These are phyloP conservation scores for Yamadazyma sp. DNA, from an alignment of 805 yeast species.

Conservation along the genomic window DNA sequence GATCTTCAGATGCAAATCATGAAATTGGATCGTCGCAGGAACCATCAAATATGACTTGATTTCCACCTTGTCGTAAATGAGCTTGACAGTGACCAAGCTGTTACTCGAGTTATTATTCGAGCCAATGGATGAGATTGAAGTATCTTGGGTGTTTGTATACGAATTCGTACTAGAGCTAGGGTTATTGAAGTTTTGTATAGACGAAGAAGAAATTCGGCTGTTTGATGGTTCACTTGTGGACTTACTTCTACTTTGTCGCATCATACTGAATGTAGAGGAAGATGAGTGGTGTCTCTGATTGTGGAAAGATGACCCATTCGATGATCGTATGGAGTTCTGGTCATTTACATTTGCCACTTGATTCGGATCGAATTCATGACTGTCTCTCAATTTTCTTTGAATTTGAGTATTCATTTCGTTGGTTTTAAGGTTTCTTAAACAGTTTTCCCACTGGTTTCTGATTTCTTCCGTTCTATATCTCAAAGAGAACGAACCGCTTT, in stretches of 20 bases:
- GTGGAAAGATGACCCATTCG: constrained; percentile 22
- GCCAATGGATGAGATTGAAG: constrained; percentile 17
- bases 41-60: constrained; percentile 29
- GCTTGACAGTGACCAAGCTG: constrained; percentile 23
- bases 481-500: constrained; percentile 81
- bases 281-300: constrained; percentile 41
- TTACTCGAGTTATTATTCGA: constrained; percentile 14
- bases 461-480: constrained; percentile 82
- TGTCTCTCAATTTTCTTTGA: constrained; percentile 36
- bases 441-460: constrained; percentile 76
- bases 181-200: constrained; percentile 14
- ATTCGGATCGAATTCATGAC: constrained; percentile 22
- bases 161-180: constrained; percentile 5
- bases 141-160: constrained; percentile 14
- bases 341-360: constrained; percentile 17
- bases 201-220: constrained; percentile 20
- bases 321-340: constrained; percentile 25
- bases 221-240: constrained; percentile 20
- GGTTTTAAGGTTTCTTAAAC: constrained; percentile 52
- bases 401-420: constrained; percentile 40
- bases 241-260: constrained; percentile 32
- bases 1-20: constrained; percentile 65
- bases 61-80: constrained; percentile 34
- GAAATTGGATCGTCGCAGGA: constrained; percentile 28
- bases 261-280: constrained; percentile 44